Conservation (phyloP, 73 alveolate genomes). For the Effrenium voratum region DNA sequence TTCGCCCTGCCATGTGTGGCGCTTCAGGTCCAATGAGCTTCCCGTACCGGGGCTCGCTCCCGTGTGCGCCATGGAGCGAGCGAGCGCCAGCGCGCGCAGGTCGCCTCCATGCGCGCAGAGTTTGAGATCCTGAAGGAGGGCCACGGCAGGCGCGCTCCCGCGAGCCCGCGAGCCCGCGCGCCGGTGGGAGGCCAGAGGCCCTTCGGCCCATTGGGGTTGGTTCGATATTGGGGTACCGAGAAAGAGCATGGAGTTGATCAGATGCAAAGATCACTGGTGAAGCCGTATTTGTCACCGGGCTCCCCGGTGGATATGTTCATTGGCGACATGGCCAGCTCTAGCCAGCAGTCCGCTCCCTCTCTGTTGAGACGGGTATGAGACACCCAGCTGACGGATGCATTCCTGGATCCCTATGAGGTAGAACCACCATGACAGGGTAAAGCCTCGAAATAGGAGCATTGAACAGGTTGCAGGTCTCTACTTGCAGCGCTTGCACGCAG, state of each 20-base stretch:
- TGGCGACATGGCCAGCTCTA: not conserved
- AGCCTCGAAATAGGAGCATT: not conserved
- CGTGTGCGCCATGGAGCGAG: no score
- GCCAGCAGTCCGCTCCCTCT: no score
- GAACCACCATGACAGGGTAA: not conserved
- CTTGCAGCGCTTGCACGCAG: not conserved
- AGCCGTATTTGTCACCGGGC: not conserved
- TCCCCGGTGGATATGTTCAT: not conserved
- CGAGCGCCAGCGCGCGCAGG: no score
- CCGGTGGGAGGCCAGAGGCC: not conserved
- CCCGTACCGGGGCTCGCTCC: no score
- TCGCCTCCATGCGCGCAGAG: slow-evolving; percentile 76
- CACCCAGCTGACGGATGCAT: not conserved
- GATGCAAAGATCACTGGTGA: not conserved
- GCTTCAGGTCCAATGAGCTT: not conserved
- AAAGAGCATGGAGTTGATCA: not conserved
- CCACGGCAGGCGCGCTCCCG: slow-evolving; percentile 31
- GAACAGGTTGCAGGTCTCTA: not conserved
- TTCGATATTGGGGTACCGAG: not conserved
- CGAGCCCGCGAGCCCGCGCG: not conserved
- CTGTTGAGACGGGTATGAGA: no score
- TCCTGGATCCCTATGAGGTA: not conserved
- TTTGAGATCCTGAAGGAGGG: slow-evolving; percentile 51
- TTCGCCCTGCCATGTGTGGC: not conserved
- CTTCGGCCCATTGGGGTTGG: not conserved